Conservation (phyloP, 495 filamentous ascomycete species). For the Penicillium silybi region DNA sequence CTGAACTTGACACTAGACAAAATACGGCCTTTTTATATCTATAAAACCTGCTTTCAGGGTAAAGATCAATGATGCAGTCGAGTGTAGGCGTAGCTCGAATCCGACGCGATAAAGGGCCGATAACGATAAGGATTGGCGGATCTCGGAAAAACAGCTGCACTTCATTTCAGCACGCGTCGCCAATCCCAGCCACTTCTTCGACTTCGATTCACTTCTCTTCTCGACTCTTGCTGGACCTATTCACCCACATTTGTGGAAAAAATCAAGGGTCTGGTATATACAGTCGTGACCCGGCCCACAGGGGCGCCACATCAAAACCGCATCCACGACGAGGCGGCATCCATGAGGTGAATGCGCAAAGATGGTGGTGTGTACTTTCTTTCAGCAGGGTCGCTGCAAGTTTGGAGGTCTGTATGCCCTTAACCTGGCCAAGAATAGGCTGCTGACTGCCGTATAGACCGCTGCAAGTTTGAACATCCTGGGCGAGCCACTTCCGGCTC, state of each 20-base stretch:
- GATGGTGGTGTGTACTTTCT: conserved; percentile 69
- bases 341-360: conserved; percentile 4
- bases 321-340: background rate
- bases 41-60: background rate
- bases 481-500: conserved; percentile 23
- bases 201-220: background rate
- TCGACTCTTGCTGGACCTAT: background rate
- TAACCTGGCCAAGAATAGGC: background rate
- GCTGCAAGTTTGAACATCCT: conserved; percentile 55
- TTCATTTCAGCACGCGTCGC: conserved; percentile 3
- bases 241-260: background rate
- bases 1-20: too few relatives aligned
- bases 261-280: background rate
- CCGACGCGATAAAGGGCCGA: background rate
- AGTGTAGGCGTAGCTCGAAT: background rate
- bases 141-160: conserved; percentile 13
- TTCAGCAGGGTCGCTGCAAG: conserved; percentile 67
- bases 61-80: background rate
- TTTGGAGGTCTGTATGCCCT: conserved; percentile 53
- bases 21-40: background rate
- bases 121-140: conserved; percentile 1
- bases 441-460: conserved; percentile 34
- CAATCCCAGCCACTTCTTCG: background rate
- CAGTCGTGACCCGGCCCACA: background rate
- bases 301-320: background rate